Percentiles rank a stretch among this genome's conserved stretches.
phyloP scores from a whole-genome alignment of 2,329 filamentous ascomycete species.

The Zasmidium citrigriseum region DNA sequence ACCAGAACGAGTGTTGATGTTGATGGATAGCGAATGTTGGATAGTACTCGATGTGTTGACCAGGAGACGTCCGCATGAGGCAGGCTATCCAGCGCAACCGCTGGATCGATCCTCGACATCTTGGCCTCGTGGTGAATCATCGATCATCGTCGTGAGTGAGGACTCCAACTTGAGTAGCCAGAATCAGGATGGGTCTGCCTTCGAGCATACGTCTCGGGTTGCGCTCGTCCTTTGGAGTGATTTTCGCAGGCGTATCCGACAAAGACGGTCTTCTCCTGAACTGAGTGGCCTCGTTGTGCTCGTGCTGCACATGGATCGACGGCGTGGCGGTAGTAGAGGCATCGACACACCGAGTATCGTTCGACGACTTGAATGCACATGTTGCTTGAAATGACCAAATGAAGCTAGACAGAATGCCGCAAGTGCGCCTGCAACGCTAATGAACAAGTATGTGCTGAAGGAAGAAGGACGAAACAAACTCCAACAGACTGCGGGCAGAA shows the following conservation, averaged over 20 bases:
- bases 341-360: conserved; percentile 81
- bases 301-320: conserved; percentile 79
- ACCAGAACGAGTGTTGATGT: neutral
- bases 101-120: neutral
- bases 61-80: too few relatives aligned
- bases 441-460: neutral
- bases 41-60: too few relatives aligned
- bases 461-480: neutral
- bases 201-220: conserved; percentile 3
- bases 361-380: conserved; percentile 92
- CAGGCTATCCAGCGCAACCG: too few relatives aligned
- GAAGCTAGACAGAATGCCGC: neutral
- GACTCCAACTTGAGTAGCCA: conserved; percentile 24
- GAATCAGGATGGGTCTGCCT: conserved; percentile 22
- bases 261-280: conserved; percentile 74
- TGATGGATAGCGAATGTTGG: neutral
- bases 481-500: neutral
- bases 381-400: conserved; percentile 29
- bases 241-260: conserved; percentile 75
- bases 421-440: conserved; percentile 3
- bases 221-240: conserved; percentile 21
- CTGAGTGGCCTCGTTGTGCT: conserved; percentile 69
- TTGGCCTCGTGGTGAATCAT: neutral
- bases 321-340: conserved; percentile 84
- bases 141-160: conserved; percentile 7